Evolutionary conservation across 1,284 basidiomycete genomes (phyloP), one percentile per base, ranked within the genome.

Genomic region (Ceratobasidium sp.): DNA sequence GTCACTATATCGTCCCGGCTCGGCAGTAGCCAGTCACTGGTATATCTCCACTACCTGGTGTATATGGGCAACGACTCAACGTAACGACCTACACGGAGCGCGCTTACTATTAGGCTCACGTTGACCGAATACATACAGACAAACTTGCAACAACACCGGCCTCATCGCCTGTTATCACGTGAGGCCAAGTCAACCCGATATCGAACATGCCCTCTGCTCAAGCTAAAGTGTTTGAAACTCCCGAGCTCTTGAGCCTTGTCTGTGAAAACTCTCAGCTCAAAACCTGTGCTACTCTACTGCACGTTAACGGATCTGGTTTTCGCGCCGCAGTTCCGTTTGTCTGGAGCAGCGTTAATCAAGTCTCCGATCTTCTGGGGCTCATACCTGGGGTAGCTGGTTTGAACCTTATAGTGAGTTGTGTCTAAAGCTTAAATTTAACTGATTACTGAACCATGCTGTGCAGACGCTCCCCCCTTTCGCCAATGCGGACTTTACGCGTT

Each of bases 261-360:
- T 64, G 62, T 22, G 29, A n/a, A 11, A 9, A 25, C n/a, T 40
- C 62, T 19, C n/a, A 29, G 29, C 2, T 25, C 6, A 1, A 11
- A 8, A 29, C 62, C 22, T 64, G 43, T 46, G 9, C 43, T 46
- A 29, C 59, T 62, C 59, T 62, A 2, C 11, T 62, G 37, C 59
- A n/a, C 8, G 59, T 62, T 37, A 62, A 43, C 34, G 40, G 40
- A 34, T 62, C 34, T 40, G 8, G n/a, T 43, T 62, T 62, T n/a
- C 34, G n/a, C 22, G 59, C 37, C n/a, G 59, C 59, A 11, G 34
- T 29, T 8, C 59, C 59, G 22, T 62, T 62, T 62, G 37, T 62
- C 34, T 62, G 59, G 59, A 62, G 11, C 34, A 37, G 11, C 34
- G 17, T 62, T 15, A 11, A 40, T 37, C 32, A 17, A 6, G 6